Evolutionary conservation across 768 basidiomycete genomes (phyloP).

Genomic region (Hericium rajendrae): DNA sequence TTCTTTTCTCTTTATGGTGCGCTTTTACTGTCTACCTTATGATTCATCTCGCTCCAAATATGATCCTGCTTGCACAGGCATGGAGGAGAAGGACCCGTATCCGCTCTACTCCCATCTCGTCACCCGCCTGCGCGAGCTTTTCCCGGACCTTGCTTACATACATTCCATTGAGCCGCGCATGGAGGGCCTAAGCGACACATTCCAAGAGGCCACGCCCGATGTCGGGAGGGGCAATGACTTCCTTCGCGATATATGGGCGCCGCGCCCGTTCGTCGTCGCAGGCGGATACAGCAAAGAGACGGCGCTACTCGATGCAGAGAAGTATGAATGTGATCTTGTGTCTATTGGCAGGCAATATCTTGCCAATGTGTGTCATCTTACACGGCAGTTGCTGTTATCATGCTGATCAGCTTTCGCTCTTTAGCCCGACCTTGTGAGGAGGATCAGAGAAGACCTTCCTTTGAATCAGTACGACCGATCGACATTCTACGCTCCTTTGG

Average conservation of each 20-base stretch:
- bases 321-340: neutral
- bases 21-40: neutral
- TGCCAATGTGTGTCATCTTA: neutral
- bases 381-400: neutral
- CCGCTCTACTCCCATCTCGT: constrained; percentile 19
- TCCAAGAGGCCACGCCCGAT: neutral
- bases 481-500: neutral
- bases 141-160: constrained; percentile 9
- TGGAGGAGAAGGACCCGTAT: constrained; percentile 17
- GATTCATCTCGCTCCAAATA: neutral
- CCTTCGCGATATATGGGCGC: constrained; percentile 17
- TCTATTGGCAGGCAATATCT: neutral
- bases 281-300: constrained; percentile 16
- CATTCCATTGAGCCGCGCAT: neutral
- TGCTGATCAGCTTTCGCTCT: neutral
- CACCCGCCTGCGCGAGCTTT: constrained; percentile 11
- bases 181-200: neutral
- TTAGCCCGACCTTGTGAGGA: neutral
- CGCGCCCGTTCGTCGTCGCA: constrained; percentile 14
- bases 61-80: neutral
- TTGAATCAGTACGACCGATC: neutral
- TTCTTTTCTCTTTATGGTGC: neutral
- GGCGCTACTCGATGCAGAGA: constrained; percentile 13
- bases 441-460: neutral
- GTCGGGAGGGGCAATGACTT: constrained; percentile 13